These are phyloP conservation scores for Rhododendron simsii DNA, from an alignment of 148 eudicot genomes.

Conservation along the genomic window DNA sequence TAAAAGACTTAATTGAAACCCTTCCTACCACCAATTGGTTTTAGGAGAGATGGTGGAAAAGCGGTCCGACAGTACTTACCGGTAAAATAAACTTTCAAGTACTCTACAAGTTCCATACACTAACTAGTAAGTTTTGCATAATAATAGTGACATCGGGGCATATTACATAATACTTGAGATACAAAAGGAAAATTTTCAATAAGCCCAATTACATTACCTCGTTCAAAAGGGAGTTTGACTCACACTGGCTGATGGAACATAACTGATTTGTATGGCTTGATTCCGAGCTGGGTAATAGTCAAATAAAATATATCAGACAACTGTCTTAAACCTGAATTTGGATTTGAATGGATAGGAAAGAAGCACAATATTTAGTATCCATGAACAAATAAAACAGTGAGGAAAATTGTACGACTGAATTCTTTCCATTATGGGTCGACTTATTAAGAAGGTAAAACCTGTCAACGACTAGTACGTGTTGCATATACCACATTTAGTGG, in stretches of 20 bases:
- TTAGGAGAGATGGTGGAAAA: too few species aligned
- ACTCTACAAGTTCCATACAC: background rate
- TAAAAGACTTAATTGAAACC: too few species aligned
- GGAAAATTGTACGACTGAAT: background rate
- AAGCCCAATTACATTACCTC: conserved; percentile 38
- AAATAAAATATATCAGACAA: conserved; percentile 12
- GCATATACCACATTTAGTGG: background rate
- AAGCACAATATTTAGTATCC: background rate
- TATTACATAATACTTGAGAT: background rate
- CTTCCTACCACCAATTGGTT: too few species aligned
- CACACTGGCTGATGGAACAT: conserved; percentile 77
- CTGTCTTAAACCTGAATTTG: background rate
- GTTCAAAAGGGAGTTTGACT: conserved; percentile 61
- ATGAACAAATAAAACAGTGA: background rate
- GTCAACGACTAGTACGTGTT: background rate
- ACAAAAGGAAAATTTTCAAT: background rate
- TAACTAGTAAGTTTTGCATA: background rate
- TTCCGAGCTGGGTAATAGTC: conserved; percentile 37
- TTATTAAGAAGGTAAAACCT: background rate
- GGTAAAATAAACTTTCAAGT: background rate
- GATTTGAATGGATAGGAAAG: background rate
- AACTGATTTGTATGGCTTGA: conserved; percentile 64
- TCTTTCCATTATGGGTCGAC: background rate
- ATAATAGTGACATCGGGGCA: background rate
- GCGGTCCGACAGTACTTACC: background rate